Evolutionary conservation across 176 grass and related monocot genomes (phyloP), one percentile per base, ranked within the genome.

Genomic region (Pontederia crassipes): DNA sequence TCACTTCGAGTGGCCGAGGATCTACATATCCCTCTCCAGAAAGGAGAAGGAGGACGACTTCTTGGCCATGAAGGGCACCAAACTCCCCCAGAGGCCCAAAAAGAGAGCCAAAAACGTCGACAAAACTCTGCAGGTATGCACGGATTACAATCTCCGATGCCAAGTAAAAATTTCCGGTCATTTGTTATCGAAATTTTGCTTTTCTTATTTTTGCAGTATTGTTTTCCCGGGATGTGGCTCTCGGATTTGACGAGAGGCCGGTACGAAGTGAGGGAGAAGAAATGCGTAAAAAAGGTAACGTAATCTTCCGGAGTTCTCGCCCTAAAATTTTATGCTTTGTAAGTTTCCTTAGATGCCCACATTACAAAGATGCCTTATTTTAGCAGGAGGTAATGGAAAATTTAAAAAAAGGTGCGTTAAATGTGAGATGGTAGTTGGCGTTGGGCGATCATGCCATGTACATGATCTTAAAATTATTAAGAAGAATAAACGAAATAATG

Each of bases 21-120:
- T 95, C 74, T 77, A 62, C 59, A 70, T 81, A 14, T 75, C 77
- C 60, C 79, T 95, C 72, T 76, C 90, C 24, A 61, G 85, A n/a
- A 89, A 76, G 82, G 85, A 95, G 61, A 86, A 89, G 70, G 85
- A 89, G 67, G 90, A 89, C 15, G 85, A 95, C 58, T 89, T 86
- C 62, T 12, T 95, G 48, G 80, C 72, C n/a, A 83, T 95, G 67
- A 89, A 83, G 26, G 90, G 90, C 61, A 66, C 74, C 57, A 95
- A 89, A 82, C 82, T 95, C 55, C 79, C 90, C 3, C 74, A 79
- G 58, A 72, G 90, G 17, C 85, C 90, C 50, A 86, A 86, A 72
- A 83, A 78, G 71, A 74, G 85, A 58, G 52, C 79, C 54, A 95
- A 95, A 66, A 58, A 62, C 66, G 67, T 89, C 9, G 90, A 95